Evolutionary conservation across 1,284 basidiomycete genomes (phyloP).

Genomic region (Microstroma glucosiphilum): DNA sequence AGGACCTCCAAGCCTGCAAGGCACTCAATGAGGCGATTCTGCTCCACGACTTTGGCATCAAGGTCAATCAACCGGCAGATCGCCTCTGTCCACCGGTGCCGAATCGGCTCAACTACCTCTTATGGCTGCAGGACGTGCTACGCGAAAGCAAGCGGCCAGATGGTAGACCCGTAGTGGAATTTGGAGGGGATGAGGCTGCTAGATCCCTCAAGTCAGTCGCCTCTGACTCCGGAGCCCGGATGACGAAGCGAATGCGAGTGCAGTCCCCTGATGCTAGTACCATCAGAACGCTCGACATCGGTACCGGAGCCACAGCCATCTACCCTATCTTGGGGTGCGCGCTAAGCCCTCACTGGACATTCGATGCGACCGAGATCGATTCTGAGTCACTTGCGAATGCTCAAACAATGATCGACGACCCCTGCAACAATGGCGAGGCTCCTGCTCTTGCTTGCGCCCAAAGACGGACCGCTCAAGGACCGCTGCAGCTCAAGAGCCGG

Average conservation of each 20-base stretch:
- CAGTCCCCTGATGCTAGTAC: background rate
- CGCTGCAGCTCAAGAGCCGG: slow-evolving; percentile 53
- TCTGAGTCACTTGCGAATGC: slow-evolving; percentile 28
- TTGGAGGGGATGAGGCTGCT: background rate
- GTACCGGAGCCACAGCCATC: slow-evolving; percentile 82
- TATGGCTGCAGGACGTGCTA: slow-evolving; percentile 18
- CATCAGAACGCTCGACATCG: slow-evolving; percentile 56
- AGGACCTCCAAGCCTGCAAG: slow-evolving; percentile 14
- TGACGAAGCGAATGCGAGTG: slow-evolving; percentile 1
- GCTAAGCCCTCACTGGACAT: slow-evolving; percentile 24
- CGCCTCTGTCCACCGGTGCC: slow-evolving; percentile 27
- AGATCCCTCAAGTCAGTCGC: background rate
- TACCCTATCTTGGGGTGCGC: slow-evolving; percentile 68
- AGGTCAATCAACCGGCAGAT: slow-evolving; percentile 11
- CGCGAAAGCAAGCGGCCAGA: background rate
- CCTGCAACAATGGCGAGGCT: slow-evolving; percentile 58
- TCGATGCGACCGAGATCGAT: slow-evolving; percentile 32
- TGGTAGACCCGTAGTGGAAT: background rate
- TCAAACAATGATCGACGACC: slow-evolving; percentile 56
- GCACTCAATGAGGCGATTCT: slow-evolving; percentile 21
- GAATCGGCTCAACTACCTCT: slow-evolving; percentile 19
- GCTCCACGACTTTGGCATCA: slow-evolving; percentile 19
- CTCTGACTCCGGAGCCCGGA: background rate
- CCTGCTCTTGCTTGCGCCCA: slow-evolving; percentile 48
- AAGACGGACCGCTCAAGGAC: slow-evolving; percentile 52